A percentile compares a stretch with the other conserved stretches of the same genome.
Evolutionary conservation across 176 grass and related monocot genomes (phyloP).

Genomic region (Triticum dicoccoides): DNA sequence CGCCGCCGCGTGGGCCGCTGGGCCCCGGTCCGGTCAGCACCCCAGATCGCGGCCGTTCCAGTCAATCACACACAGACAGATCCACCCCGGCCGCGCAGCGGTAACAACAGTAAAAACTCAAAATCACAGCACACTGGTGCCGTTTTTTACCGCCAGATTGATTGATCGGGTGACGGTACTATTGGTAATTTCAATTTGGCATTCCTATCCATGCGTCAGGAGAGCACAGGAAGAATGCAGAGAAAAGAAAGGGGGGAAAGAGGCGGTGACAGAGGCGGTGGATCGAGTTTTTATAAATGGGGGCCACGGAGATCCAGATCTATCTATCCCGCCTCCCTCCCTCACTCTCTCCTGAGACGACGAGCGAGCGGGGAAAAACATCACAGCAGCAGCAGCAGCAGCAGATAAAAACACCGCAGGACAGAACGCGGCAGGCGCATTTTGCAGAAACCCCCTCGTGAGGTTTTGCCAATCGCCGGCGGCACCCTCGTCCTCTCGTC

Average conservation of each 20-base stretch:
- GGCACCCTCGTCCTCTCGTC: neutral
- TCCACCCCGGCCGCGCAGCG: neutral
- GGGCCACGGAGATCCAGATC: slow-evolving; percentile 50
- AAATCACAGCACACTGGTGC: neutral
- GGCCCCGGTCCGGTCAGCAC: neutral
- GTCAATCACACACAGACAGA: neutral
- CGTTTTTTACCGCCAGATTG: neutral
- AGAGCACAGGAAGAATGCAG: neutral
- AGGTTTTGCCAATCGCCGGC: neutral
- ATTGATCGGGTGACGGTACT: neutral
- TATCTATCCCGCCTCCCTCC: slow-evolving; percentile 30
- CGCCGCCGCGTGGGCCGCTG: neutral
- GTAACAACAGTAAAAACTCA: too few species aligned
- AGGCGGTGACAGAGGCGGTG: neutral
- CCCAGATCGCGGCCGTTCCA: neutral
- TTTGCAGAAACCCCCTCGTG: neutral
- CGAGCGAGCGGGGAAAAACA: neutral
- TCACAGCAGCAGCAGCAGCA: neutral
- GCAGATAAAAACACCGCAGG: neutral
- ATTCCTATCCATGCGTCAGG: neutral
- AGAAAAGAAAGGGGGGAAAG: too few species aligned
- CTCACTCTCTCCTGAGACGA: neutral
- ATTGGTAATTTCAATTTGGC: too few species aligned
- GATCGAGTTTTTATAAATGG: slow-evolving; percentile 26
- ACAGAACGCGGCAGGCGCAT: neutral